These are phyloP conservation scores for Orobanche coerulescens DNA, from an alignment of 257 asterid genomes.

Conservation along the genomic window DNA sequence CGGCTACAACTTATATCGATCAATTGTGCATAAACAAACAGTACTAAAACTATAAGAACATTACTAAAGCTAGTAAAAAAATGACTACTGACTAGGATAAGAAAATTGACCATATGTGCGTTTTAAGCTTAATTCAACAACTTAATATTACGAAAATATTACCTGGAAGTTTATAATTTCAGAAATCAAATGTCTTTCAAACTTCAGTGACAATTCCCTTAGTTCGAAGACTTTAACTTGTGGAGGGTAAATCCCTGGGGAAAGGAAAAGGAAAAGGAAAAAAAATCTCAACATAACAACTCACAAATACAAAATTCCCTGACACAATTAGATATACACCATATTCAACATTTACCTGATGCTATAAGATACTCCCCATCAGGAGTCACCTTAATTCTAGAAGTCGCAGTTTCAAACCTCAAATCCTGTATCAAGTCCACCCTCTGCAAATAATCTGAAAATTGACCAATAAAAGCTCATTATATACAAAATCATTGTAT, in stretches of 20 bases:
- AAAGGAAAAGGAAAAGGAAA: background rate
- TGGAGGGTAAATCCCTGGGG: slow-evolving; percentile 88
- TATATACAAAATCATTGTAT: slow-evolving; percentile 7
- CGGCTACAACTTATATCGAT: background rate
- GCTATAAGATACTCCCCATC: slow-evolving; percentile 88
- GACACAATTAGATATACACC: background rate
- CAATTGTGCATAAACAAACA: background rate
- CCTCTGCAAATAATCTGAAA: slow-evolving; percentile 68
- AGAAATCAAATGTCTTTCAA: slow-evolving; percentile 87
- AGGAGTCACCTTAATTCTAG: slow-evolving; percentile 72
- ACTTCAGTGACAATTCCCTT: slow-evolving; percentile 71
- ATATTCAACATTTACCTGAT: slow-evolving; percentile 44
- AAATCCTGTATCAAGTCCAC: slow-evolving; percentile 84
- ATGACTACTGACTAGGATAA: background rate
- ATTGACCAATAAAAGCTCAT: slow-evolving; percentile 9
- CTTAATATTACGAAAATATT: background rate
- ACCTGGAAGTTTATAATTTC: slow-evolving; percentile 87
- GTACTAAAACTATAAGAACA: background rate
- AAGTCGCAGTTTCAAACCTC: slow-evolving; percentile 83
- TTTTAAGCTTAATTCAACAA: slow-evolving; percentile 5
- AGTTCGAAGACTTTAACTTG: slow-evolving; percentile 90
- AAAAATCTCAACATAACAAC: background rate
- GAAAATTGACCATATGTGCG: background rate
- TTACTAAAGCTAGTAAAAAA: background rate
- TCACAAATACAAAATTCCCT: background rate